These are phyloP conservation scores for Sextonia rubra DNA, from an alignment of 164 flowering plant species.

Conservation along the genomic window DNA sequence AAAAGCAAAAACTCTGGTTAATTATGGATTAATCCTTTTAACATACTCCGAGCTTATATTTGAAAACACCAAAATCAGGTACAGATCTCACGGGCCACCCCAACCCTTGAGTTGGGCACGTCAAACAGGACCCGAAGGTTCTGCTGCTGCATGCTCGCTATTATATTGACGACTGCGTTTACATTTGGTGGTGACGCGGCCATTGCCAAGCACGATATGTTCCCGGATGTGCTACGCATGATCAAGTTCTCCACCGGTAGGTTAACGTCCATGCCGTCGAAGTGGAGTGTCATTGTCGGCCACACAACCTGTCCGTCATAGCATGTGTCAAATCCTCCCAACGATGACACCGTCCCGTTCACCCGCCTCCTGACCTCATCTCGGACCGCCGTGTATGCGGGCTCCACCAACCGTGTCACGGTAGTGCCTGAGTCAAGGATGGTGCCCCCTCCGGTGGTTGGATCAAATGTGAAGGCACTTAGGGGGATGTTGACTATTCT, in stretches of 20 bases:
- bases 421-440: slow-evolving; percentile 76
- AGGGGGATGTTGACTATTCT: slow-evolving; percentile 54
- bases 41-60: too few relatives aligned
- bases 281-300: slow-evolving; percentile 60
- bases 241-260: slow-evolving; percentile 56
- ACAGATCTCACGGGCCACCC: slow-evolving; percentile 73
- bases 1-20: too few relatives aligned
- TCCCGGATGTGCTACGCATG: slow-evolving; percentile 65
- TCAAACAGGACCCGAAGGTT: slow-evolving; percentile 77
- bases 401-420: slow-evolving; percentile 42
- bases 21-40: too few relatives aligned
- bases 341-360: slow-evolving; percentile 32
- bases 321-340: slow-evolving; percentile 92
- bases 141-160: slow-evolving; percentile 91
- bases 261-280: slow-evolving; percentile 65
- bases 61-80: slow-evolving; percentile 2
- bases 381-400: slow-evolving; percentile 61
- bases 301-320: slow-evolving; percentile 40
- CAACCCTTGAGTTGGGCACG: slow-evolving; percentile 74
- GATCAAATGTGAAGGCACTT: slow-evolving; percentile 57
- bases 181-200: slow-evolving; percentile 69
- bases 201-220: slow-evolving; percentile 66
- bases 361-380: slow-evolving; percentile 53
- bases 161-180: slow-evolving; percentile 80
- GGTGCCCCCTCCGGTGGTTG: slow-evolving; percentile 88